phyloP scores from a whole-genome alignment of 257 asterid genomes.

The Sherardia arvensis region DNA sequence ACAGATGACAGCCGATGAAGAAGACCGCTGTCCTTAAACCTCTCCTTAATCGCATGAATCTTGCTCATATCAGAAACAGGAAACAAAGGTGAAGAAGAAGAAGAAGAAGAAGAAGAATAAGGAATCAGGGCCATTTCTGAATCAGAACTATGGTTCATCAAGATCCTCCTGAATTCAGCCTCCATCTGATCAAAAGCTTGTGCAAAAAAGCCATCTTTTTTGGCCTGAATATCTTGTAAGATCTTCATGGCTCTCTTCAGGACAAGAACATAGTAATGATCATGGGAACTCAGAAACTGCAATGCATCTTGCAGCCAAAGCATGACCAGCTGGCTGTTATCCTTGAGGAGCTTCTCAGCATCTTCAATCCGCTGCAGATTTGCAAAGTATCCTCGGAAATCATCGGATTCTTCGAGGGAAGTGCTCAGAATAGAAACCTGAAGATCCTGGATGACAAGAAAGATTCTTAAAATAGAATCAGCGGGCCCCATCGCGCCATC shows the following conservation, averaged over 20 bases:
- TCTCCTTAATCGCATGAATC: conserved; percentile 42
- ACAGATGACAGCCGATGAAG: conserved; percentile 42
- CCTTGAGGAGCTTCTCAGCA: conserved; percentile 53
- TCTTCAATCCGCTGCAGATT: conserved; percentile 44
- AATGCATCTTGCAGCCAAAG: conserved; percentile 66
- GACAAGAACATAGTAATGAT: conserved; percentile 26
- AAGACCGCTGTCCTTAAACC: conserved; percentile 33
- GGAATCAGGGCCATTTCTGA: not conserved
- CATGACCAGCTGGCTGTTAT: conserved; percentile 45
- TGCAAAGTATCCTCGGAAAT: conserved; percentile 22
- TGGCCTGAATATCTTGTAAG: conserved; percentile 35
- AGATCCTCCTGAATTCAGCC: conserved; percentile 31
- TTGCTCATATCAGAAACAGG: conserved; percentile 25
- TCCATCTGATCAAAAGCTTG: conserved; percentile 44
- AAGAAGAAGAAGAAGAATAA: conserved; percentile 1
- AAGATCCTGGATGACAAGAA: conserved; percentile 44
- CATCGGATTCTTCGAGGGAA: conserved; percentile 10
- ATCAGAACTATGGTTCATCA: conserved; percentile 17
- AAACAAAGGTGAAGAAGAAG: conserved; percentile 11
- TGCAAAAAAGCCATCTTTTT: conserved; percentile 26
- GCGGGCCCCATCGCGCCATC: conserved; percentile 57
- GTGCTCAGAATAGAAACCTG: conserved; percentile 24
- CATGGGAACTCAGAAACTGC: conserved; percentile 22
- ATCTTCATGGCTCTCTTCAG: conserved; percentile 32
- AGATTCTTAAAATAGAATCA: conserved; percentile 38